Evolutionary conservation across 2,329 filamentous ascomycete genomes (phyloP).

Genomic region (Sclerotinia trifoliorum): DNA sequence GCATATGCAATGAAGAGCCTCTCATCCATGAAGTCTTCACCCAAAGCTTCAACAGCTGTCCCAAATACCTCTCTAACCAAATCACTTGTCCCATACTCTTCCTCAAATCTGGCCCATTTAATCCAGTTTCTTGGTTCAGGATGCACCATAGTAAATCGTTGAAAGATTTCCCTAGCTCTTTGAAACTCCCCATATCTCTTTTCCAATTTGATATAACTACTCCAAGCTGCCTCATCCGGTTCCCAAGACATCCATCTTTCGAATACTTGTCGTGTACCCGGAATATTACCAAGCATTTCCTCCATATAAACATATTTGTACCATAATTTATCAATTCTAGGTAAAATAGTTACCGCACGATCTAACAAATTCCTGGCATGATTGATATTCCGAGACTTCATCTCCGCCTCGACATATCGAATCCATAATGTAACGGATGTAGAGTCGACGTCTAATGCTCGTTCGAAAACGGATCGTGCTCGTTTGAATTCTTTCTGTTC

Average conservation of each 20-base stretch:
- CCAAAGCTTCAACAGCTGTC: conserved; percentile 80
- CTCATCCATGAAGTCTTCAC: conserved; percentile 95
- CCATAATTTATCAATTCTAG: conserved; percentile 93
- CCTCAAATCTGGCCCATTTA: conserved; percentile 97
- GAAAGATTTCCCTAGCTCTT: conserved; percentile 83
- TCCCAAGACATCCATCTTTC: conserved; percentile 99
- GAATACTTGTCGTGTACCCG: conserved; percentile 89
- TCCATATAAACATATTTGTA: conserved; percentile 99
- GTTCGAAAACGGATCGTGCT: conserved; percentile 89
- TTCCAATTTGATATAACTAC: conserved; percentile 93
- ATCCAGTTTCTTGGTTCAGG: conserved; percentile 97
- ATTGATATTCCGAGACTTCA: conserved; percentile 94
- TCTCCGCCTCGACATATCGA: conserved; percentile 92
- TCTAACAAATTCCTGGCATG: conserved; percentile 94
- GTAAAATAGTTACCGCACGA: conserved; percentile 87
- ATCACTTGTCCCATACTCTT: conserved; percentile 90
- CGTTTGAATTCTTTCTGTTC: conserved; percentile 97
- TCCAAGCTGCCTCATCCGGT: conserved; percentile 93
- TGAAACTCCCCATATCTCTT: conserved; percentile 93
- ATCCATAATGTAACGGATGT: conserved; percentile 88
- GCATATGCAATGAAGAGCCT: conserved; percentile 93
- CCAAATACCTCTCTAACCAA: conserved; percentile 90
- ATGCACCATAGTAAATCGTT: conserved; percentile 86
- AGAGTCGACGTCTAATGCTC: conserved; percentile 86
- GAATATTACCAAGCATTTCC: conserved; percentile 92